These are phyloP conservation scores for Trichoderma virens DNA, from an alignment of 495 filamentous ascomycete species.

Conservation along the genomic window DNA sequence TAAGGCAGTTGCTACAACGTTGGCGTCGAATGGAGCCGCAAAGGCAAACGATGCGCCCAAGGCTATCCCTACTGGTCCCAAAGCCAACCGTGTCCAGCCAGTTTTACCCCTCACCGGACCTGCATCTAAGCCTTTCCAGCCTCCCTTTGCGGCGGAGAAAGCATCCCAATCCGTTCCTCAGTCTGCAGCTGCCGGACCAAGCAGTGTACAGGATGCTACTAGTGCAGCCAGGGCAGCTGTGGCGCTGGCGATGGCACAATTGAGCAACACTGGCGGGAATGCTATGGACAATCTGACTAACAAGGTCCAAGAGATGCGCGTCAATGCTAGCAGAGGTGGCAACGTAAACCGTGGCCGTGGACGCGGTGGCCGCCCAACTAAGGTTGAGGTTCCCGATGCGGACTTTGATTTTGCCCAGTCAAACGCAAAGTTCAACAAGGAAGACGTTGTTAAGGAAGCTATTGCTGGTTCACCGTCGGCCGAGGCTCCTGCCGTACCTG, in stretches of 20 bases:
- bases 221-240: conserved; percentile 79
- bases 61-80: conserved; percentile 53
- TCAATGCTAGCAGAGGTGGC: conserved; percentile 44
- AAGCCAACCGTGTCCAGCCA: conserved; percentile 40
- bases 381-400: conserved; percentile 77
- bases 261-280: conserved; percentile 43
- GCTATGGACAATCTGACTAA: conserved; percentile 69
- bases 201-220: conserved; percentile 59
- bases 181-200: conserved; percentile 23
- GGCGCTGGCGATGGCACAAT: conserved; percentile 81
- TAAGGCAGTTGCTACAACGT: conserved; percentile 37
- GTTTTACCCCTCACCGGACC: conserved; percentile 64
- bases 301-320: conserved; percentile 81
- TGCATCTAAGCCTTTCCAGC: conserved; percentile 36
- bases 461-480: conserved; percentile 67
- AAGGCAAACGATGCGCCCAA: conserved; percentile 30
- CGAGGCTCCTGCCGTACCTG: conserved; percentile 35
- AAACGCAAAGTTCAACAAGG: conserved; percentile 98
- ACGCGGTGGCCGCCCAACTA: conserved; percentile 43
- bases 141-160: not conserved
- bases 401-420: conserved; percentile 91
- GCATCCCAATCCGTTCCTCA: conserved; percentile 27
- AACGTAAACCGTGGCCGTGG: conserved; percentile 43
- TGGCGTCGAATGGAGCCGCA: conserved; percentile 26
- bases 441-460: conserved; percentile 86